Percentiles rank a stretch among this genome's conserved stretches.
These are phyloP conservation scores for Pholiota microspora DNA, from an alignment of 768 basidiomycete species.

Conservation along the genomic window DNA sequence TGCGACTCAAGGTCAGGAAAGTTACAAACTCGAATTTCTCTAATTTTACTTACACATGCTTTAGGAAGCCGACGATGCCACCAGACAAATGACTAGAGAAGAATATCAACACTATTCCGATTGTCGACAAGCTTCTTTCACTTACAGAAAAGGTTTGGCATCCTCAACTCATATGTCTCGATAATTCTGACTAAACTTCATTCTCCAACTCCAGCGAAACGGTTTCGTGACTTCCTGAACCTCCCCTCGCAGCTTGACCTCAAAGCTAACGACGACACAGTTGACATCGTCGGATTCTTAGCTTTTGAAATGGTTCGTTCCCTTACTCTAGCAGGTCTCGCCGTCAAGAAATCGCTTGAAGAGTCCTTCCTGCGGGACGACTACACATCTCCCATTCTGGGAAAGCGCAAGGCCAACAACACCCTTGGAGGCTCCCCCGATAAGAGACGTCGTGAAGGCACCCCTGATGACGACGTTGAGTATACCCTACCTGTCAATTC, in stretches of 20 bases:
- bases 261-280: constrained; percentile 89
- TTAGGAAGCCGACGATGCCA: constrained; percentile 93
- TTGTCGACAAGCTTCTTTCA: constrained; percentile 95
- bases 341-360: constrained; percentile 78
- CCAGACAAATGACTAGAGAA: constrained; percentile 93
- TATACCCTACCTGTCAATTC: constrained; percentile 67
- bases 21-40: background rate
- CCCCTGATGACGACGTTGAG: constrained; percentile 60
- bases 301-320: constrained; percentile 97
- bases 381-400: constrained; percentile 60
- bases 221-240: constrained; percentile 93
- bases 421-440: constrained; percentile 47
- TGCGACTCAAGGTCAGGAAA: constrained; percentile 64
- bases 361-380: constrained; percentile 68
- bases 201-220: constrained; percentile 59
- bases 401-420: constrained; percentile 62
- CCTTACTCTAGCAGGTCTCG: constrained; percentile 83
- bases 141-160: constrained; percentile 84
- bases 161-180: background rate
- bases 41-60: background rate
- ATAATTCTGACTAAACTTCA: background rate
- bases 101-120: constrained; percentile 97
- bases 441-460: constrained; percentile 53
- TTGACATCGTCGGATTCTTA: constrained; percentile 96
- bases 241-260: constrained; percentile 84